A percentile compares a stretch with the other conserved stretches of the same genome.
These are phyloP conservation scores for Pterocarpus macrocarpus DNA, from an alignment of 306 rosid genomes.

Conservation along the genomic window DNA sequence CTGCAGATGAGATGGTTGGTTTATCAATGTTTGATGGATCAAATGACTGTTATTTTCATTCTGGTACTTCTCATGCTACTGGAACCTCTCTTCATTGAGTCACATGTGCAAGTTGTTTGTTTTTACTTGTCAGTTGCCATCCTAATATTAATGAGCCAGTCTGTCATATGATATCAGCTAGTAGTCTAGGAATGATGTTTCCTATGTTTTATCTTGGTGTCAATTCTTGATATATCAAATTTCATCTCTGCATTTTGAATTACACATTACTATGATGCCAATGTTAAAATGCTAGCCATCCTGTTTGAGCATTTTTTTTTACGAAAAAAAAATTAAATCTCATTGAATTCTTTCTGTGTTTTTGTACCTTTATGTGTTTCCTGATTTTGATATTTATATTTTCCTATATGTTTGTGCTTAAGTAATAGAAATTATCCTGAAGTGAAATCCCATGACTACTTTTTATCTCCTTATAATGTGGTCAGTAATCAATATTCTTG, in stretches of 20 bases:
- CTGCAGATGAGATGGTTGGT: slow-evolving; percentile 99
- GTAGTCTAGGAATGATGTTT: not conserved
- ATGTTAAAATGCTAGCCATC: slow-evolving; percentile 8
- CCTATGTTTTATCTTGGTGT: slow-evolving; percentile 16
- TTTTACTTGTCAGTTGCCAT: slow-evolving; percentile 4
- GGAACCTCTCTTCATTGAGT: slow-evolving; percentile 46
- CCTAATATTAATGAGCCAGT: slow-evolving; percentile 32
- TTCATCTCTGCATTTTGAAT: not conserved
- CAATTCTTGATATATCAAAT: slow-evolving; percentile 28
- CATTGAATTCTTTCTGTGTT: slow-evolving; percentile 9
- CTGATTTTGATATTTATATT: not conserved
- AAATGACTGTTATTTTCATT: slow-evolving; percentile 89
- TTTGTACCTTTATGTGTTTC: slow-evolving; percentile 2
- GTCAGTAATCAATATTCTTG: slow-evolving; percentile 1
- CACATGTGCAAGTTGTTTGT: slow-evolving; percentile 33
- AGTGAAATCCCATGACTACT: not conserved
- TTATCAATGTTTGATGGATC: slow-evolving; percentile 91
- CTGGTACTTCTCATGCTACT: slow-evolving; percentile 66
- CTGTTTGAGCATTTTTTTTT: slow-evolving; percentile 1
- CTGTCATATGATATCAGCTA: slow-evolving; percentile 21
- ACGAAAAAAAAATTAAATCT: not conserved
- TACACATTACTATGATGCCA: not conserved
- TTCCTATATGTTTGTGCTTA: not conserved
- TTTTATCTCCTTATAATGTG: not conserved
- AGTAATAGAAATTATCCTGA: not conserved